Evolutionary conservation across 2,329 filamentous ascomycete genomes (phyloP).

Genomic region (Geosmithia putterillii): DNA sequence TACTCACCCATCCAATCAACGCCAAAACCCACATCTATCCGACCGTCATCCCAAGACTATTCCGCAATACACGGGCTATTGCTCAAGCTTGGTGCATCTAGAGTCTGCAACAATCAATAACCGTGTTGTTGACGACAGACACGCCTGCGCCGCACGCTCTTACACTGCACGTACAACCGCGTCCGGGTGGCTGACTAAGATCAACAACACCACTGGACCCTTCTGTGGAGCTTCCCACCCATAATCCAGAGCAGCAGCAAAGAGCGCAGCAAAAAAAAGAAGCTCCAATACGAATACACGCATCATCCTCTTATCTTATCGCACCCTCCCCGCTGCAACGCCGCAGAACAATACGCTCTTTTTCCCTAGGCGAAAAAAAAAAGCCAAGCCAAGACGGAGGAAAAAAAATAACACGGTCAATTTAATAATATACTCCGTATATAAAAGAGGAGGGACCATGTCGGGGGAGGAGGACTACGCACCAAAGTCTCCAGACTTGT

Average conservation of each 20-base stretch:
- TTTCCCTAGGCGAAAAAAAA: background rate
- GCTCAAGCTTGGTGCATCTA: too few species aligned
- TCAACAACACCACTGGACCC: background rate
- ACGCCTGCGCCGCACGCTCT: too few species aligned
- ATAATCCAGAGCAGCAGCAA: background rate
- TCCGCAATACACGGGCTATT: too few species aligned
- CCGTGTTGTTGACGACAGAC: too few species aligned
- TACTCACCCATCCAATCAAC: too few species aligned
- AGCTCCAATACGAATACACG: background rate
- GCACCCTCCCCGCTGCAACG: too few species aligned
- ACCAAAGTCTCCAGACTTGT: constrained; percentile 47
- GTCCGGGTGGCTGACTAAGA: background rate
- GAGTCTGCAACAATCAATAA: too few species aligned
- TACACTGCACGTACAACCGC: background rate
- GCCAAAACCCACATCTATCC: too few species aligned
- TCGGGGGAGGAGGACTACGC: constrained; percentile 42
- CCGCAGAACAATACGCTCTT: background rate
- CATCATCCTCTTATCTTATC: background rate
- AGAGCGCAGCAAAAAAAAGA: background rate
- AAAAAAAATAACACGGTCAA: background rate
- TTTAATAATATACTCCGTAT: constrained; percentile 1
- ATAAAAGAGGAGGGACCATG: constrained; percentile 16
- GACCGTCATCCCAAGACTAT: too few species aligned
- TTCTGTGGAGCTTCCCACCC: background rate
- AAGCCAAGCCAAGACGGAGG: background rate